Conservation (phyloP, 2,329 filamentous ascomycete species). For the Cryphonectria parasitica region DNA sequence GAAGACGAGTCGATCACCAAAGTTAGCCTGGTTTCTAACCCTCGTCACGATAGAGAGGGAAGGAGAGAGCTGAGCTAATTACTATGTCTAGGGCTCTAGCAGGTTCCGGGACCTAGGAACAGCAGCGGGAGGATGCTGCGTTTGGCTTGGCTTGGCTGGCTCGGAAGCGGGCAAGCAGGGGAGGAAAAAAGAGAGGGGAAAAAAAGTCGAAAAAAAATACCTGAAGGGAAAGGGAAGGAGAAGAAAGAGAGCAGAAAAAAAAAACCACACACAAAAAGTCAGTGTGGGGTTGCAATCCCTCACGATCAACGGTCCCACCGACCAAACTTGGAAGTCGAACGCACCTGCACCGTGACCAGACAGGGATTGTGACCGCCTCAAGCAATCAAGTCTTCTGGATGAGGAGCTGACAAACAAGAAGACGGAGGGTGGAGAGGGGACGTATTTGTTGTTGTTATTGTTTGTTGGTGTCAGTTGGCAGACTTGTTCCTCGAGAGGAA, state of each 20-base stretch:
- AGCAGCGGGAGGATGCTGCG: slow-evolving; percentile 13
- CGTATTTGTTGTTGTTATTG: neutral
- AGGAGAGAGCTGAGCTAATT: neutral
- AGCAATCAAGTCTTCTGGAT: slow-evolving; percentile 11
- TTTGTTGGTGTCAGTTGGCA: neutral
- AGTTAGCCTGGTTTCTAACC: neutral
- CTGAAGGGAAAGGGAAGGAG: neutral
- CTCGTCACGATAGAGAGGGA: neutral
- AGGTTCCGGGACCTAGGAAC: slow-evolving; percentile 1
- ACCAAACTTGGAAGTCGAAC: slow-evolving; percentile 27
- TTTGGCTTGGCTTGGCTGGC: slow-evolving; percentile 4
- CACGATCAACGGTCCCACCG: slow-evolving; percentile 27
- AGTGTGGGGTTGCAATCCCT: slow-evolving; percentile 25
- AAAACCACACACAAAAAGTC: slow-evolving; percentile 3
- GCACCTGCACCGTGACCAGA: slow-evolving; percentile 15
- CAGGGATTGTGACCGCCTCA: slow-evolving; percentile 29
- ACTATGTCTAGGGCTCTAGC: neutral
- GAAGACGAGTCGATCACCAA: neutral
- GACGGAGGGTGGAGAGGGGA: neutral
- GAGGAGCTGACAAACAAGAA: slow-evolving; percentile 16
- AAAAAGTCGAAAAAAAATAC: neutral
- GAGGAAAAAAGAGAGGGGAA: neutral
- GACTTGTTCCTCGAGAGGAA: neutral
- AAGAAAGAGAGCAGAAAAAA: neutral
- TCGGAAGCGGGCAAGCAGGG: slow-evolving; percentile 8